Evolutionary conservation across 768 basidiomycete species (phyloP).

Genomic region (Lactarius akahatsu): DNA sequence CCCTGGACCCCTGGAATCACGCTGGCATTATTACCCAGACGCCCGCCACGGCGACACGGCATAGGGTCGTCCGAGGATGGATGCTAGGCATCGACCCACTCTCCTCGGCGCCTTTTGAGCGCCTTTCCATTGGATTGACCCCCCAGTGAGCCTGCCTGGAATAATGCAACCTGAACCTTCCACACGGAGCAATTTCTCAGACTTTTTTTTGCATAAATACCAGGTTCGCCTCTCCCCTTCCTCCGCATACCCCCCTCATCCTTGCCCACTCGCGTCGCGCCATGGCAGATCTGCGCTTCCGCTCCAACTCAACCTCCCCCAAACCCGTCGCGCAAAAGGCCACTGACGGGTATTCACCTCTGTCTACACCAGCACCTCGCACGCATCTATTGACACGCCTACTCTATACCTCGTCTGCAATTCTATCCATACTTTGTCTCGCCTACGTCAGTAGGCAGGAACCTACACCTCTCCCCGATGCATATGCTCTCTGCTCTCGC

Average conservation of each 20-base stretch:
- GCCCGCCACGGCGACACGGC: conserved; percentile 17
- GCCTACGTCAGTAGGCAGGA: conserved; percentile 17
- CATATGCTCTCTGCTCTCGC: conserved; percentile 65
- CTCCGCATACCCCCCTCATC: conserved; percentile 8
- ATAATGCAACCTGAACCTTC: conserved; percentile 26
- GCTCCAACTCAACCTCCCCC: conserved; percentile 28
- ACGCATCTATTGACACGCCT: conserved; percentile 16
- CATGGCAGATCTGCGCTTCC: conserved; percentile 29
- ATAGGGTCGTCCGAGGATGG: conserved; percentile 12
- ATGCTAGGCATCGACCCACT: conserved; percentile 4
- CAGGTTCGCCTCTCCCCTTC: conserved; percentile 21
- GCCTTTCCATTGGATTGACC: conserved; percentile 19
- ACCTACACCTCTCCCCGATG: conserved; percentile 28
- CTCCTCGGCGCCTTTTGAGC: conserved; percentile 17
- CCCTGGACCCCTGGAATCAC: conserved; percentile 11
- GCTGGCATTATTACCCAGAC: conserved; percentile 15
- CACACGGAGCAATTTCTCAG: conserved; percentile 26
- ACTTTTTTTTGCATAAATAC: conserved; percentile 29
- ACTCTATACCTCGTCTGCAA: conserved; percentile 29
- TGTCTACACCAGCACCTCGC: conserved; percentile 1
- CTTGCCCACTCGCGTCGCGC: conserved; percentile 8
- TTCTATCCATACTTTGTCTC: conserved; percentile 30
- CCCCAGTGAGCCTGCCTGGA: conserved; percentile 24
- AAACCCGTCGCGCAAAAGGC: conserved; percentile 15
- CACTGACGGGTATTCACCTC: neutral